A percentile compares a stretch with the other conserved stretches of the same genome.
phyloP scores from a whole-genome alignment of 202 grass and related monocot species.

The Carex sylvatica region DNA sequence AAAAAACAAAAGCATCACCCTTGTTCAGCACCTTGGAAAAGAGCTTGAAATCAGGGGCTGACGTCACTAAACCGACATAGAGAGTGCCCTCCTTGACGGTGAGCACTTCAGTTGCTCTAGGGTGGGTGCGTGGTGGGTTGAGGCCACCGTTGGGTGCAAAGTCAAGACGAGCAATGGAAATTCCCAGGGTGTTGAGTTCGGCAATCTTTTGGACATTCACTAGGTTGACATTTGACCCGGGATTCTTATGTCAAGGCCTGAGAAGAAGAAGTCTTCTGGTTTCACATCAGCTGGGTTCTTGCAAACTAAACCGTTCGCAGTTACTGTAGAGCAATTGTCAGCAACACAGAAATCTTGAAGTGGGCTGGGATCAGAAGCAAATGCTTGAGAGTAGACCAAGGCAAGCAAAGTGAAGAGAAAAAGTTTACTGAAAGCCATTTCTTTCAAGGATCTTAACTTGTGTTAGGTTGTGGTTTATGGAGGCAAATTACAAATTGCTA shows the following conservation, averaged over 20 bases:
- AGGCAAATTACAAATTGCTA: not conserved
- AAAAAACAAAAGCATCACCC: not conserved
- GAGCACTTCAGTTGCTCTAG: conserved; percentile 56
- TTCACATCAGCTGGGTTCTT: not conserved
- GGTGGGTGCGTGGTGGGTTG: conserved; percentile 66
- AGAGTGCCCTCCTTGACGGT: conserved; percentile 44
- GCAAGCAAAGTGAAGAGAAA: not conserved
- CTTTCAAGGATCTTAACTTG: too few species aligned
- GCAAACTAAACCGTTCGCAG: conserved; percentile 14
- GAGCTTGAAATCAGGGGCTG: conserved; percentile 18
- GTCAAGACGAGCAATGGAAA: too few species aligned
- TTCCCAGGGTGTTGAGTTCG: too few species aligned
- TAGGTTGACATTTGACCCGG: conserved; percentile 24
- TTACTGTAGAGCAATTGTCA: not conserved
- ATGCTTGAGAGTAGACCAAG: not conserved
- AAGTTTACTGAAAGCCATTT: not conserved
- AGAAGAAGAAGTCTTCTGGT: conserved; percentile 24
- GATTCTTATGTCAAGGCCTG: conserved; percentile 25
- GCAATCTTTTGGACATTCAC: too few species aligned
- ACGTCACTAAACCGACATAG: conserved; percentile 37
- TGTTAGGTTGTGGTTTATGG: too few species aligned
- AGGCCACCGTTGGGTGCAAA: not conserved
- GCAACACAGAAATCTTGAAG: conserved; percentile 24
- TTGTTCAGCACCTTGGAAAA: conserved; percentile 24
- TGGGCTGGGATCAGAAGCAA: conserved; percentile 9